Conservation (phyloP, 2,329 filamentous ascomycete genomes). For the Boeremia exigua region DNA sequence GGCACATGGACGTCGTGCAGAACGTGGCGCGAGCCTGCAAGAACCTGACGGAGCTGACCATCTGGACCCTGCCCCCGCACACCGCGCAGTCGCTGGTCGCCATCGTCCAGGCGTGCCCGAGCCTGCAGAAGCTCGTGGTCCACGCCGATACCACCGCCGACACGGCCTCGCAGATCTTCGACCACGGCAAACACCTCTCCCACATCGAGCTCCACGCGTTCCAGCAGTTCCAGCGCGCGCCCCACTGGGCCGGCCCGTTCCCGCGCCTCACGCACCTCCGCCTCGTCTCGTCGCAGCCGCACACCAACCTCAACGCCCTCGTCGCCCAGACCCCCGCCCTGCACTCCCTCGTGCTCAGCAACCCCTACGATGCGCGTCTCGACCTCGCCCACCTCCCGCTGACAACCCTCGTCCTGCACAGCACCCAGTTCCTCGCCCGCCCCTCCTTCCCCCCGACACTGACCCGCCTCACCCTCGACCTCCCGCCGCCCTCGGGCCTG, state of each 20-base stretch:
- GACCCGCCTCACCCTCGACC: slow-evolving; percentile 18
- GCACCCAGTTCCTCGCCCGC: background rate
- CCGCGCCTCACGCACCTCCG: slow-evolving; percentile 32
- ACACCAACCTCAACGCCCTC: background rate
- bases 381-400: background rate
- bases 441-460: slow-evolving; percentile 26
- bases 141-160: slow-evolving; percentile 35
- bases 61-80: slow-evolving; percentile 34
- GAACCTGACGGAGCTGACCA: slow-evolving; percentile 39
- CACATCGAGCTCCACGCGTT: slow-evolving; percentile 28
- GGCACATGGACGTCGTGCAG: slow-evolving; percentile 49
- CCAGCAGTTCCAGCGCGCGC: background rate
- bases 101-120: slow-evolving; percentile 31
- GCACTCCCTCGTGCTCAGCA: slow-evolving; percentile 11
- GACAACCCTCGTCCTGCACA: slow-evolving; percentile 20
- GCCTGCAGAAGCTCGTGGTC: slow-evolving; percentile 36
- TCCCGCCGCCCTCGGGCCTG: background rate
- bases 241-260: slow-evolving; percentile 34
- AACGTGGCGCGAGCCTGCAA: slow-evolving; percentile 49
- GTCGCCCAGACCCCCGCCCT: slow-evolving; percentile 1
- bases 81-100: slow-evolving; percentile 37
- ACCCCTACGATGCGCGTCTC: background rate
- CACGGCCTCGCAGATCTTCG: slow-evolving; percentile 38
- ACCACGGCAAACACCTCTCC: slow-evolving; percentile 29
- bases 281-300: background rate